Conservation (phyloP, 179 eudicot genomes). For the Heliamphora pulchella region DNA sequence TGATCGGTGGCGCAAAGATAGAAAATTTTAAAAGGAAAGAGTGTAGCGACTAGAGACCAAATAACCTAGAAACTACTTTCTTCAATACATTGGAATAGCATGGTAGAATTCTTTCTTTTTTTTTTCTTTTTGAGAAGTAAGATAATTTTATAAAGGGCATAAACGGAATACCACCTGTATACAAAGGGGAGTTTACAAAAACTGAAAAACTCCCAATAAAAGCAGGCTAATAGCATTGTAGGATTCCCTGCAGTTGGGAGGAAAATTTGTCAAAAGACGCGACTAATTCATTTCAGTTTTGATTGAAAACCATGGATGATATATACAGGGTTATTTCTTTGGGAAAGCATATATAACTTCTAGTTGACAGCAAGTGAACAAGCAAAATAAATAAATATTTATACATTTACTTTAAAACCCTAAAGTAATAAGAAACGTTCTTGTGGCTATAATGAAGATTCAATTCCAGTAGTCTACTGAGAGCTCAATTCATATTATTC, state of each 20-base stretch:
- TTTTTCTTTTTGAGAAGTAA: no score
- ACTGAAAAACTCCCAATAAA: no score
- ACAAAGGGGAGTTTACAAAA: no score
- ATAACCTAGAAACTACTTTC: background rate
- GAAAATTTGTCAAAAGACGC: no score
- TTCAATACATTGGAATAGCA: background rate
- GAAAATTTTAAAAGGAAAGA: background rate
- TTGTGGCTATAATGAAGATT: background rate
- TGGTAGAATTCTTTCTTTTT: no score
- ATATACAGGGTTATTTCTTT: background rate
- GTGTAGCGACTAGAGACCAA: background rate
- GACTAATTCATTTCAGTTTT: background rate
- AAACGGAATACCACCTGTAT: no score
- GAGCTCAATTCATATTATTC: slow-evolving; percentile 21
- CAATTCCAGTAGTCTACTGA: background rate
- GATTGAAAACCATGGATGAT: background rate
- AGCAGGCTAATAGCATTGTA: no score
- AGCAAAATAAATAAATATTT: background rate
- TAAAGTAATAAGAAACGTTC: background rate
- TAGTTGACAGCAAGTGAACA: background rate
- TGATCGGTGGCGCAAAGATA: background rate
- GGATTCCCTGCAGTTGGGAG: no score
- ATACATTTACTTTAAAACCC: background rate
- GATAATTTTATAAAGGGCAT: no score
- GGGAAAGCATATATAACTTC: background rate